These are phyloP conservation scores for Penicilliopsis zonata DNA, from an alignment of 495 filamentous ascomycete species.

Conservation along the genomic window DNA sequence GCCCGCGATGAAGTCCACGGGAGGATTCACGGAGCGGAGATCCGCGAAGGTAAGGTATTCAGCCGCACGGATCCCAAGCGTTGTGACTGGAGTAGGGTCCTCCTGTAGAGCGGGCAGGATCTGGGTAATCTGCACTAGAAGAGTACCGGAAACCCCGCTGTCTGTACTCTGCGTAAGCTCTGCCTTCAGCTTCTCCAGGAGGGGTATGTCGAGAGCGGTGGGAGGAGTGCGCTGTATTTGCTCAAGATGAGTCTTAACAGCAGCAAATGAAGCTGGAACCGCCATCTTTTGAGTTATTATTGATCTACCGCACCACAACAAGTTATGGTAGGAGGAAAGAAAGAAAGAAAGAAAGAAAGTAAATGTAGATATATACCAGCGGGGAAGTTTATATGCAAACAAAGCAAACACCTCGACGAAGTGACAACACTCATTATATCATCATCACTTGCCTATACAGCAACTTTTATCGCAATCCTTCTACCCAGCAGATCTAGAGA, in stretches of 20 bases:
- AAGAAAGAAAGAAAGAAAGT: neutral
- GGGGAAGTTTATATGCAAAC: conserved; percentile 14
- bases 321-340: neutral
- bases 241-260: conserved; percentile 23
- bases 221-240: conserved; percentile 25
- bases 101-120: conserved; percentile 36
- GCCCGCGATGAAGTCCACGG: conserved; percentile 35
- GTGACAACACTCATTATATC: no score
- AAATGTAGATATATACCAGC: conserved; percentile 1
- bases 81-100: conserved; percentile 37
- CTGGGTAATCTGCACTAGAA: conserved; percentile 33
- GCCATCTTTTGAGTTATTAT: conserved; percentile 25
- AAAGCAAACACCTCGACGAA: conserved; percentile 12
- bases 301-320: conserved; percentile 3
- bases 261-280: conserved; percentile 26
- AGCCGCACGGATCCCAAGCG: conserved; percentile 26
- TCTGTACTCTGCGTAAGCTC: conserved; percentile 27
- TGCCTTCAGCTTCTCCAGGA: conserved; percentile 29
- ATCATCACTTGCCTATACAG: no score
- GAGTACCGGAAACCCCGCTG: conserved; percentile 21
- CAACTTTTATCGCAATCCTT: no score
- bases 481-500: no score
- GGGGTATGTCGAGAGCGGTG: conserved; percentile 18
- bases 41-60: conserved; percentile 29
- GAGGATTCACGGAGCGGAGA: conserved; percentile 31